These are phyloP conservation scores for Phoenix roebelenii DNA, from an alignment of 176 grass and related monocot genomes.

Conservation along the genomic window DNA sequence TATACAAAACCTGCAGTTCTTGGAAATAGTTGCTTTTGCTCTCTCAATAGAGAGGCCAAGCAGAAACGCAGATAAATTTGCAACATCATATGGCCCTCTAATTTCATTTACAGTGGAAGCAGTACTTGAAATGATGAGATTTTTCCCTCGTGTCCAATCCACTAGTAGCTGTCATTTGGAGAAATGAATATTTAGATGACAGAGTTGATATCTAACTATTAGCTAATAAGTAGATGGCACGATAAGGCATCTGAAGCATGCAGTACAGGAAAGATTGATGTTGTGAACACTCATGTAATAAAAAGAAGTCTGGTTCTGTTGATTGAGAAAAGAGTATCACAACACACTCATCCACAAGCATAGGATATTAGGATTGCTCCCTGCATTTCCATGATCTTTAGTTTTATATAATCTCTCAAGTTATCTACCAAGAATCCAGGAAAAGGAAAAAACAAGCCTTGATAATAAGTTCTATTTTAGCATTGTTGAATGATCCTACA, in stretches of 20 bases:
- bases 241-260: background rate
- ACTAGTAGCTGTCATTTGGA: conserved; percentile 40
- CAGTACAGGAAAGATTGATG: no score
- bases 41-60: conserved; percentile 62
- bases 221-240: background rate
- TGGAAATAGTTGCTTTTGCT: conserved; percentile 58
- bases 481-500: no score
- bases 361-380: no score
- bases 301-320: no score
- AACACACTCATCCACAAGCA: no score
- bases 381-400: no score
- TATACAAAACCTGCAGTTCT: conserved; percentile 52
- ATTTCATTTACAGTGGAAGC: conserved; percentile 47
- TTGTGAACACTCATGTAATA: no score
- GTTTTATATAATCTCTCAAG: no score
- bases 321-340: no score
- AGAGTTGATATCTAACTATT: background rate
- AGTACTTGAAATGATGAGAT: conserved; percentile 76
- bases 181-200: background rate
- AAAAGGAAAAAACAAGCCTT: no score
- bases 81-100: conserved; percentile 72
- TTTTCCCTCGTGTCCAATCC: conserved; percentile 77
- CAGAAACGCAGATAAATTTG: conserved; percentile 54
- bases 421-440: no score
- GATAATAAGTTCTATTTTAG: no score